Conservation (phyloP, 108 stramenopile species). For the Bacterosira constricta region DNA sequence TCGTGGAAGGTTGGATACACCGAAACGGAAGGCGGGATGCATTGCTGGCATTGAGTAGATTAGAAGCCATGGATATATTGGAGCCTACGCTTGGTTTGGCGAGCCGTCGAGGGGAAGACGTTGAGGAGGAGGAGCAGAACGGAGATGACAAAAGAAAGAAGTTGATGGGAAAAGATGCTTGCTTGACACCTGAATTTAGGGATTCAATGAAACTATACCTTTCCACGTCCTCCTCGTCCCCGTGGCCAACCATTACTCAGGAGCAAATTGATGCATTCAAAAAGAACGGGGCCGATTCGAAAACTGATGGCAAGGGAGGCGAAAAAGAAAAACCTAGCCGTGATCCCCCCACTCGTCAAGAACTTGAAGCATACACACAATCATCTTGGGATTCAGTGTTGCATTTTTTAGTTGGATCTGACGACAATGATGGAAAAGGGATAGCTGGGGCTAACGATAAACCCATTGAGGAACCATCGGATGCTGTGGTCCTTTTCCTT, state of each 20-base stretch:
- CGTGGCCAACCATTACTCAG: constrained; percentile 40
- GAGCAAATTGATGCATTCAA: constrained; percentile 31
- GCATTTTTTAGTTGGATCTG: constrained; percentile 84
- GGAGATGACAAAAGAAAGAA: constrained; percentile 16
- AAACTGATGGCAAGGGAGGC: not conserved
- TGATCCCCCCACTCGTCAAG: constrained; percentile 60
- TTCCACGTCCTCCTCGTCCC: constrained; percentile 36
- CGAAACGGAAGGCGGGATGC: constrained; percentile 25
- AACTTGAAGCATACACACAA: constrained; percentile 82
- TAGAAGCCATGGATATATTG: constrained; percentile 43
- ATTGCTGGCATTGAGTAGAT: constrained; percentile 26
- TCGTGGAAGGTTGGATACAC: constrained; percentile 42
- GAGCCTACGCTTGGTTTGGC: constrained; percentile 25
- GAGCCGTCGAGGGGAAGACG: constrained; percentile 6
- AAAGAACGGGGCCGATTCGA: constrained; percentile 1
- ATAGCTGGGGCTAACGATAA: not conserved
- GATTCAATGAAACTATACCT: constrained; percentile 35
- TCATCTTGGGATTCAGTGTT: constrained; percentile 82
- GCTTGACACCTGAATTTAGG: constrained; percentile 37
- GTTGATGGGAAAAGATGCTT: constrained; percentile 38
- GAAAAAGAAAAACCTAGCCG: constrained; percentile 40
- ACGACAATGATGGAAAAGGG: constrained; percentile 35
- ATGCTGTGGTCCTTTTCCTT: constrained; percentile 70
- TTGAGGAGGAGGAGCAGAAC: constrained; percentile 17
- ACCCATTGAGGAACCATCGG: constrained; percentile 60